Base-by-base conservation (phyloP, 2,329 filamentous ascomycete genomes). In the Colletotrichum limetticola region DNA sequence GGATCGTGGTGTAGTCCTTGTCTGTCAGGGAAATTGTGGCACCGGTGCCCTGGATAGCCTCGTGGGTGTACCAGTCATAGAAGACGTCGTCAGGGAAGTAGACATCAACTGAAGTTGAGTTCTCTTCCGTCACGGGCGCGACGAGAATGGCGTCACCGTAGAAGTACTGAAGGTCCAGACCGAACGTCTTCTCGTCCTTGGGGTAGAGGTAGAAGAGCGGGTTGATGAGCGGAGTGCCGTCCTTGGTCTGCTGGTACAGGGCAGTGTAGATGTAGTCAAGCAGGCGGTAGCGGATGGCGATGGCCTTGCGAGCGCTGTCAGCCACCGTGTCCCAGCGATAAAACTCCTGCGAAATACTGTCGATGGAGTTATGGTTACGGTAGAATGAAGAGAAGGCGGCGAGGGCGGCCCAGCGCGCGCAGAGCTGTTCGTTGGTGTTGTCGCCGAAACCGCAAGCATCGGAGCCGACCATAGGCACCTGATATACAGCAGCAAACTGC, bases 251-350 rank as follows among this genome's bases (percentile, higher is more conserved):
- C 69, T 84, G 82, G 78, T 91, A 85, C 76, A 95, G 85, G 0
- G 91, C 90, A 1, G 93, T 95, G 85, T 96, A 95, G 72, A 94
- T 86, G 83, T 95, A 95, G 78, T 95, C 93, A n/a, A 96, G 85
- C n/a, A 95, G 85, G 37, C 89, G 87, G 83, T 95, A 95, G n/a
- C 94, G 89, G 60, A 91, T 91, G 35, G 88, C 88, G 76, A 95
- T 94, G 22, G 91, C 92, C 71, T 90, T 91, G 68, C 87, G 88
- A 0, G 92, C 92, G 0, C 92, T 91, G 9, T 87, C 83, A 0
- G 92, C 85, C 5, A 94, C 92, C 1, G 85, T 82, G 0, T 85
- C 83, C 91, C 92, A 95, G 58, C 85, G 88, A 81, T 95, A 96
- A 52, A 92, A 93, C 78, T 94, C 92, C 75, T 94, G 92, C 3